phyloP scores from a whole-genome alignment of 1,139 yeast genomes.

The Spencermartinsiella ligniputridi region DNA sequence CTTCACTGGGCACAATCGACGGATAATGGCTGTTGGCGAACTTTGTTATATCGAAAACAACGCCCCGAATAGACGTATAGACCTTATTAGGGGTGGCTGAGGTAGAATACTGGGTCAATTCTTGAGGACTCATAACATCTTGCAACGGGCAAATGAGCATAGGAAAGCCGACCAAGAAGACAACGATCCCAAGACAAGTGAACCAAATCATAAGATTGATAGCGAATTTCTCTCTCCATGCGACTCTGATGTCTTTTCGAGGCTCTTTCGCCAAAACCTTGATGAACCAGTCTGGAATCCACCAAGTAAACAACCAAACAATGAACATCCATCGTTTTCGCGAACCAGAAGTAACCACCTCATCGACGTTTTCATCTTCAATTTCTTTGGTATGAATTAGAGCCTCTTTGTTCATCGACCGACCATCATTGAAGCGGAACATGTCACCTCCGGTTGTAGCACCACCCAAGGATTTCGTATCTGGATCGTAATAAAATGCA shows the following conservation, averaged over 20 bases:
- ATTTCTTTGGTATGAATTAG: constrained; percentile 30
- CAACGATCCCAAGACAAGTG: constrained; percentile 33
- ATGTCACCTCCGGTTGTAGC: constrained; percentile 35
- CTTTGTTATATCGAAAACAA: constrained; percentile 36
- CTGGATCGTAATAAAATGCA: constrained; percentile 33
- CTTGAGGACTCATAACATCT: constrained; percentile 33
- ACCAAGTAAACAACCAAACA: constrained; percentile 38
- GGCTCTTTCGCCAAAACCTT: constrained; percentile 31
- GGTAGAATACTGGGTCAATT: constrained; percentile 31
- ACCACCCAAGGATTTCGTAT: constrained; percentile 33
- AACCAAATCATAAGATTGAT: constrained; percentile 41
- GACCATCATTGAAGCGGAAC: constrained; percentile 33
- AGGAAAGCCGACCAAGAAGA: constrained; percentile 40
- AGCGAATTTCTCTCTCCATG: constrained; percentile 42
- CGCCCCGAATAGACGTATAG: constrained; percentile 37
- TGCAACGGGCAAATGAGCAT: constrained; percentile 39
- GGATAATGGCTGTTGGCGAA: constrained; percentile 40
- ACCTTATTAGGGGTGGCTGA: constrained; percentile 31
- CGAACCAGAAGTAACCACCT: constrained; percentile 25
- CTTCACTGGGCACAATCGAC: constrained; percentile 33
- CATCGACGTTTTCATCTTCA: constrained; percentile 34
- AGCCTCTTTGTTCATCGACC: constrained; percentile 28
- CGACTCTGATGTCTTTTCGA: constrained; percentile 36
- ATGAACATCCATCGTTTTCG: constrained; percentile 36
- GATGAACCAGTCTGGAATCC: constrained; percentile 37